Conservation (phyloP, 129 eudicot species). For the Escallonia rubra region DNA sequence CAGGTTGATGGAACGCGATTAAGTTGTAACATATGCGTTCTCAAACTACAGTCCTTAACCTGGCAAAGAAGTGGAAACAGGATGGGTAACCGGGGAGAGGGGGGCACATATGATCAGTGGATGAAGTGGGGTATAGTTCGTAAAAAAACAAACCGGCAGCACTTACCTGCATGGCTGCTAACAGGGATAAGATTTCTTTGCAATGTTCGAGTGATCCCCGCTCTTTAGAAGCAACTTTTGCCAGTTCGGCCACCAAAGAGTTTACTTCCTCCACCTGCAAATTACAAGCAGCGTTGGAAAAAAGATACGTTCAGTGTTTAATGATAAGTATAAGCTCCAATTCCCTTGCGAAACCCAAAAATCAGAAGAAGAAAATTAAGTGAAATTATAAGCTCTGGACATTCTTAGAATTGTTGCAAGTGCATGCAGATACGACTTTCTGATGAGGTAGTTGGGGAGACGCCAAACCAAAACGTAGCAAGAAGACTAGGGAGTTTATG, state of each 20-base stretch:
- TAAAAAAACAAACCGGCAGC: background rate
- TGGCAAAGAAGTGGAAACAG: constrained; percentile 19
- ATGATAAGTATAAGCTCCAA: too few species aligned
- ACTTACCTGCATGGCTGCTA: constrained; percentile 71
- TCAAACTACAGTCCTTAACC: constrained; percentile 86
- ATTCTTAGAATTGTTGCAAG: too few species aligned
- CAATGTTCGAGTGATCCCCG: constrained; percentile 59
- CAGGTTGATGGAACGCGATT: constrained; percentile 45
- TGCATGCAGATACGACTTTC: too few species aligned
- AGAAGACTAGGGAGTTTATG: too few species aligned
- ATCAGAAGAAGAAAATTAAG: too few species aligned
- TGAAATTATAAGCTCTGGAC: too few species aligned
- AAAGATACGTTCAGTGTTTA: background rate
- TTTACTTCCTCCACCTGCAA: constrained; percentile 72
- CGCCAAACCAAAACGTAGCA: too few species aligned
- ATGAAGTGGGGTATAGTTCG: background rate
- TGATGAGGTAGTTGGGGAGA: too few species aligned
- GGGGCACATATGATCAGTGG: background rate
- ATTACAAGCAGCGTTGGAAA: background rate
- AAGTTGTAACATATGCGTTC: constrained; percentile 72
- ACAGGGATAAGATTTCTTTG: constrained; percentile 62
- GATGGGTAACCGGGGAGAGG: constrained; percentile 5
- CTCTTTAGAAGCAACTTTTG: constrained; percentile 58
- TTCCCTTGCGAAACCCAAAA: too few species aligned
- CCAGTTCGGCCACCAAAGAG: constrained; percentile 61